A percentile compares a stretch with the other conserved stretches of the same genome.
These are phyloP conservation scores for Alternaria ethzedia DNA, from an alignment of 2,329 filamentous ascomycete genomes.

Conservation along the genomic window DNA sequence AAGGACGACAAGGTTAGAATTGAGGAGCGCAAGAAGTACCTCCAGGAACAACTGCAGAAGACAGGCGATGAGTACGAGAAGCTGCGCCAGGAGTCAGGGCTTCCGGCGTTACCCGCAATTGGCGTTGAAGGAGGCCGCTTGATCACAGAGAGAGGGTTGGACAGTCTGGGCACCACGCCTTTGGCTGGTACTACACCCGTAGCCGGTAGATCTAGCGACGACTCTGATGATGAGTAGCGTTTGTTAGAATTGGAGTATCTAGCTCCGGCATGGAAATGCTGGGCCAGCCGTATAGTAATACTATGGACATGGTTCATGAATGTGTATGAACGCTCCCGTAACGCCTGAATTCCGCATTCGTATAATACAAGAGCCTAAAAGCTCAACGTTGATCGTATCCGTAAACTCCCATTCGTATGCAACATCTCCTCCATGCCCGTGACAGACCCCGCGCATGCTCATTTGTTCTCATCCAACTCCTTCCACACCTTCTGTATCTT, in stretches of 20 bases:
- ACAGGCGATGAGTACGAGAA: slow-evolving; percentile 75
- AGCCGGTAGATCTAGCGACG: slow-evolving; percentile 29
- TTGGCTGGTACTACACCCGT: slow-evolving; percentile 42
- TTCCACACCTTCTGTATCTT: slow-evolving; percentile 79
- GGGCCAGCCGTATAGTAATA: slow-evolving; percentile 10
- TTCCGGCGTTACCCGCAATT: slow-evolving; percentile 43
- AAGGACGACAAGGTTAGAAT: slow-evolving; percentile 73
- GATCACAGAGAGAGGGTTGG: slow-evolving; percentile 43
- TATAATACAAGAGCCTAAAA: slow-evolving; percentile 1
- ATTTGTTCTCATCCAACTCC: slow-evolving; percentile 74
- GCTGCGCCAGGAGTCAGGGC: slow-evolving; percentile 58
- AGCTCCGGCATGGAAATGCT: slow-evolving; percentile 3
- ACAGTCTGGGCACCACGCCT: slow-evolving; percentile 47
- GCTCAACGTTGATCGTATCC: background rate
- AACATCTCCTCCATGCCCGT: background rate
- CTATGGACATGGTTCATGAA: background rate
- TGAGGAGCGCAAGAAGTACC: slow-evolving; percentile 72
- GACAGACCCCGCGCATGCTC: background rate
- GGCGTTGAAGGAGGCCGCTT: slow-evolving; percentile 33
- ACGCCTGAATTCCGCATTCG: background rate
- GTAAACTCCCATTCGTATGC: slow-evolving; percentile 1
- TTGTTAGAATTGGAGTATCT: slow-evolving; percentile 2
- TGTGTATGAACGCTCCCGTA: background rate
- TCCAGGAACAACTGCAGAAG: slow-evolving; percentile 81
- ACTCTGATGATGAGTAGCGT: slow-evolving; percentile 37